Evolutionary conservation across 768 basidiomycete genomes (phyloP), one percentile per base, ranked within the genome.

Genomic region (Hirschioporus abietinus): DNA sequence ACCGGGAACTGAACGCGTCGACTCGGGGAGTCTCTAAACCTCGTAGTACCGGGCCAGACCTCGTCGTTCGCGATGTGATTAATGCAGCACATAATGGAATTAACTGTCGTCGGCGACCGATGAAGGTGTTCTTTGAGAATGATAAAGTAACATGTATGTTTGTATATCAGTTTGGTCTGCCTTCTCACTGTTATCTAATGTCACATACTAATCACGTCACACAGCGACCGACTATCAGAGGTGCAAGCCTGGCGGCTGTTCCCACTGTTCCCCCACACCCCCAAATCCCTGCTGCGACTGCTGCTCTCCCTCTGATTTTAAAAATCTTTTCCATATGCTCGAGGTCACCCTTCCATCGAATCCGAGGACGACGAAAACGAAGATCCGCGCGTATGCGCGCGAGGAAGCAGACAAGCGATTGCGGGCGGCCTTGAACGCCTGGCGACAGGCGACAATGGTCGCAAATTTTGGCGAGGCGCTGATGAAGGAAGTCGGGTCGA

Each of bases 241-340:
- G 8, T 67, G 65, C 30, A 65, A 68, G 52, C 25, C 30, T n/a
- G 7, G 12, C 20, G 68, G 70, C 17, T 76, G 75, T 63, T 1
- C 58, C 6, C 64, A 69, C 52, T 76, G 74, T 25, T 7, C n/a
- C 6, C 42, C 68, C 8, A 15, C 17, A 0, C 17, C 52, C 9
- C 68, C 72, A 6, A 7, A 64, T 5, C 34, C 73, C 25, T 76
- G 75, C 71, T 76, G 74, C 59, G 71, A 71, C 24, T 52, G 75
- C 30, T 73, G 73, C 65, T 63, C 64, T 34, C 73, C 73, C 5
- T 30, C 10, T 1, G 8, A 34, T 3, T 70, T 70, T 58, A 15
- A 58, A 0, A 26, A 25, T 10, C 35, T 65, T 2, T 18, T 35
- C 30, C 8, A 35, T 30, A 24, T 18, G 10, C 64, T 59, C 57